phyloP scores from a whole-genome alignment of 1,284 basidiomycete genomes.

The Melampsora allii-populina region DNA sequence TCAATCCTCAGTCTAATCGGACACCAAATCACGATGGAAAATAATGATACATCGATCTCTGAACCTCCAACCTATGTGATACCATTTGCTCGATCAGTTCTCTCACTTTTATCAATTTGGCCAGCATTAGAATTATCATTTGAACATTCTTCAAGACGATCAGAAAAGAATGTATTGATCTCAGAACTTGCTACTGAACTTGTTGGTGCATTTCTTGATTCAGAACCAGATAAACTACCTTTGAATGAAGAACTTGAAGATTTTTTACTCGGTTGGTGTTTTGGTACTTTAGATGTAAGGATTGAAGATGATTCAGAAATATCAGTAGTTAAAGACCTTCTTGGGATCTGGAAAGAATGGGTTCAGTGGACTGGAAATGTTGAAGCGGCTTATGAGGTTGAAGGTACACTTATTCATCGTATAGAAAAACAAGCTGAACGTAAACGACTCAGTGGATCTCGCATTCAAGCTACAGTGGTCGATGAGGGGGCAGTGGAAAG shows the following conservation, averaged over 20 bases:
- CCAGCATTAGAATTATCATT: constrained; percentile 23
- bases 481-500: constrained; percentile 13
- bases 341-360: constrained; percentile 31
- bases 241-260: constrained; percentile 22
- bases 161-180: not conserved
- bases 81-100: constrained; percentile 25
- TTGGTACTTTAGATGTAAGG: constrained; percentile 16
- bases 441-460: not conserved
- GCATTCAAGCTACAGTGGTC: constrained; percentile 6
- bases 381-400: not conserved
- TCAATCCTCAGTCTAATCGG: not conserved
- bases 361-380: not conserved
- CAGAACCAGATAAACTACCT: not conserved
- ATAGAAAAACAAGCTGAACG: constrained; percentile 10
- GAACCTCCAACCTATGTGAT: constrained; percentile 4
- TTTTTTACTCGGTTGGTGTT: constrained; percentile 25
- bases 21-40: not conserved
- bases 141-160: constrained; percentile 6
- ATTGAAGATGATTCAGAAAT: constrained; percentile 35
- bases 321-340: not conserved
- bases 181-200: constrained; percentile 27
- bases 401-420: constrained; percentile 16
- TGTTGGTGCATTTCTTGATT: constrained; percentile 20
- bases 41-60: too few relatives aligned
- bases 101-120: constrained; percentile 17